Base-by-base conservation (phyloP, 2,329 filamentous ascomycete genomes). In the Aureobasidium leucospermi region DNA sequence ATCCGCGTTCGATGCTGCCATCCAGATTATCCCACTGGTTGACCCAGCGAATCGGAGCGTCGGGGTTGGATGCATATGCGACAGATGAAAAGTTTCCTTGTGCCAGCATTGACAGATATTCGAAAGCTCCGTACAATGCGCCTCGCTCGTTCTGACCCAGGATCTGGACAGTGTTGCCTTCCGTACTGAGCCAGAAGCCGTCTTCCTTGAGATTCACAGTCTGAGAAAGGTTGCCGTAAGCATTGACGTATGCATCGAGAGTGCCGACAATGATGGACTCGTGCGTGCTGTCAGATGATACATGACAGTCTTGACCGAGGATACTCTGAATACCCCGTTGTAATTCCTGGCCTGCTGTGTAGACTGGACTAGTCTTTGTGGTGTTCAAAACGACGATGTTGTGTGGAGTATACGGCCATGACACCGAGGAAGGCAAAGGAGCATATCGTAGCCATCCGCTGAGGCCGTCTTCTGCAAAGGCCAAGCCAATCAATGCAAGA, bases 11-110 rank as follows among this genome's bases (percentile, higher is more conserved):
- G 46, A 89, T 84, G 42, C 78, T 83, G 11, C 85, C 80, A 60
- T 86, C 80, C 68, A 89, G 74, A 64, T 89, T 88, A 67, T 89
- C 85, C 86, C 86, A 89, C 64, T 89, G 81, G 66, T 89, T 89
- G 0, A 83, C 80, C 86, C 86, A 89, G 63, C 86, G 79, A 43
- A 89, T 80, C 0, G 81, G 81, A 0, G 81, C 83, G 60, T 79
- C 76, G 0, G 85, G 85, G 63, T 81, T 86, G 8, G 78, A 79
- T 2, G 77, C 71, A 48, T 78, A 77, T 4, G 77, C 68, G 0
- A 78, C 75, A 1, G 75, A 64, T 0, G 76, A 76, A 61, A 83
- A 74, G 47, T 85, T 79, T 28, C 78, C 81, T 67, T 85, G 84
- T 0, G 80, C 82, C n/a, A 89, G 74, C 69, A 81, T 78, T 1